Conservation (phyloP, 345 rosid species). For the Brassica nigra region DNA sequence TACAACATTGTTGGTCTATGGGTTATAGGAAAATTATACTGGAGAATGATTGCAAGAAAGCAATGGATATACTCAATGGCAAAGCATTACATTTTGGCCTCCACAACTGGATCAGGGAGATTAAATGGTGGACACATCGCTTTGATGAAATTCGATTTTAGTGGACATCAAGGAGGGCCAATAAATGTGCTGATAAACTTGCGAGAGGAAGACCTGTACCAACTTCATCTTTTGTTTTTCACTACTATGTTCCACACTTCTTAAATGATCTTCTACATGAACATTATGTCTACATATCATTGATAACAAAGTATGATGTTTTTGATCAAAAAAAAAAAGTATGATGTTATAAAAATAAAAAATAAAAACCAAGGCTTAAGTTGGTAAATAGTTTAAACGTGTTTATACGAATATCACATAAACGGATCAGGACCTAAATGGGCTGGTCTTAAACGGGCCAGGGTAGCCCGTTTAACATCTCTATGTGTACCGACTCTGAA, state of each 20-base stretch:
- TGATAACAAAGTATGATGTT: not conserved
- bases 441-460: too few relatives aligned
- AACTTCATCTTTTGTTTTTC: not conserved
- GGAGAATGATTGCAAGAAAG: not conserved
- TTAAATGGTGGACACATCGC: not conserved
- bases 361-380: too few relatives aligned
- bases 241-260: not conserved
- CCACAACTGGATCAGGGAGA: not conserved
- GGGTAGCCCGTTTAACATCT: too few relatives aligned
- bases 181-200: not conserved
- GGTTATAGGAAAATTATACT: not conserved
- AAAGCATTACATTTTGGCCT: not conserved
- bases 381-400: too few relatives aligned
- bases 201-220: not conserved
- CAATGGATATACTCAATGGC: not conserved
- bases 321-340: too few relatives aligned
- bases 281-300: not conserved
- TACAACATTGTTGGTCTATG: not conserved
- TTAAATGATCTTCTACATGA: not conserved
- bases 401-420: too few relatives aligned
- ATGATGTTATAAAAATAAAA: too few relatives aligned
- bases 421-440: too few relatives aligned
- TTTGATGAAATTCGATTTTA: not conserved
- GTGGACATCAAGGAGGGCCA: not conserved
- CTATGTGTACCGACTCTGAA: too few relatives aligned